Conservation (phyloP, 768 basidiomycete genomes). For the Xerocomus spinulosus region DNA sequence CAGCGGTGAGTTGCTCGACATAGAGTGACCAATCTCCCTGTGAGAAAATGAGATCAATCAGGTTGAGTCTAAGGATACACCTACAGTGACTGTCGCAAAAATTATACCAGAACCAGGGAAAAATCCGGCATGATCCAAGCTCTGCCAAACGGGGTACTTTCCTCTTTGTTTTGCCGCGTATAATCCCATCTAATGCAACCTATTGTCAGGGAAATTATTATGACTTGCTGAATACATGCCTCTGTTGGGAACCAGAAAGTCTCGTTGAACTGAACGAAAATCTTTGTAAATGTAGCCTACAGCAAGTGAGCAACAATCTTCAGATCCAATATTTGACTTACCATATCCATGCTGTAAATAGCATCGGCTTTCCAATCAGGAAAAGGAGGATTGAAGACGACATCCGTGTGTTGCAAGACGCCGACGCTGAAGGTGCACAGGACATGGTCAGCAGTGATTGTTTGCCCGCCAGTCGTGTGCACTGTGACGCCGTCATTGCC, state of each 20-base stretch:
- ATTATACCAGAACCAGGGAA: slow-evolving; percentile 55
- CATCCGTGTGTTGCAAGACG: slow-evolving; percentile 62
- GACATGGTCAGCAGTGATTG: slow-evolving; percentile 51
- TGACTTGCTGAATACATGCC: slow-evolving; percentile 14
- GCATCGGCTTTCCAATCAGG: slow-evolving; percentile 62
- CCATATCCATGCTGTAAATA: slow-evolving; percentile 59
- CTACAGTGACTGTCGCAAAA: slow-evolving; percentile 25
- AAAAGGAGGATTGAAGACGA: slow-evolving; percentile 49
- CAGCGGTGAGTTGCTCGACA: slow-evolving; percentile 47
- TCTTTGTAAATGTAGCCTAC: slow-evolving; percentile 59
- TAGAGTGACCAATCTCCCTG: slow-evolving; percentile 61
- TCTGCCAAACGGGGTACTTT: slow-evolving; percentile 65
- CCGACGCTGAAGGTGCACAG: slow-evolving; percentile 68
- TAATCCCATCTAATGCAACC: slow-evolving; percentile 34
- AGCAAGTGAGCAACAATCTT: not conserved
- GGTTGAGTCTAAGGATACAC: not conserved
- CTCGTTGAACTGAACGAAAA: slow-evolving; percentile 57
- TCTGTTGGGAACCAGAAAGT: slow-evolving; percentile 57
- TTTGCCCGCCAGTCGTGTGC: slow-evolving; percentile 40
- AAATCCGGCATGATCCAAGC: slow-evolving; percentile 52
- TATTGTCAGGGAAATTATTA: not conserved
- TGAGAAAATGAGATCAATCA: not conserved
- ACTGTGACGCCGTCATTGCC: slow-evolving; percentile 44
- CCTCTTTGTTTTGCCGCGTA: slow-evolving; percentile 58
- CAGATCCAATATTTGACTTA: slow-evolving; percentile 9